A percentile compares a stretch with the other conserved stretches of the same genome.
phyloP scores from a whole-genome alignment of 345 rosid genomes.

The Sisymbrium altissimum region DNA sequence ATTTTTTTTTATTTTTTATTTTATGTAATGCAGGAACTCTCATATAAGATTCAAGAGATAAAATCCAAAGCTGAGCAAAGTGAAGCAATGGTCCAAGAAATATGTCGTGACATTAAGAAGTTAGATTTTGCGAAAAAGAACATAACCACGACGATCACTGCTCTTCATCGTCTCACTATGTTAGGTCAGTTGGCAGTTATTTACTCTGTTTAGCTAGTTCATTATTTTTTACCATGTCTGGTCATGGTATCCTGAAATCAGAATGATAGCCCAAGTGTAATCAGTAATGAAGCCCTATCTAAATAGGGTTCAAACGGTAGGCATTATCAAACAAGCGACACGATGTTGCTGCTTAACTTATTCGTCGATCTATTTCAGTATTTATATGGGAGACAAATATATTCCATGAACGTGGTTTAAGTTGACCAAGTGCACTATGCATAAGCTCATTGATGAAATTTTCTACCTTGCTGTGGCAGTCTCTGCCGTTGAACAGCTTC shows the following conservation, averaged over 20 bases:
- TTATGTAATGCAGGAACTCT: conserved; percentile 61
- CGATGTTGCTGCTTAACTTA: conserved; percentile 2
- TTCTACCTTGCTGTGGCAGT: conserved; percentile 49
- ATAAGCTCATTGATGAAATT: conserved; percentile 13
- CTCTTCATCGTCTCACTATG: conserved; percentile 99
- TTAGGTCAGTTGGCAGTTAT: conserved; percentile 55
- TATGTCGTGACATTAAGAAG: conserved; percentile 98
- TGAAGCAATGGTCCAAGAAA: conserved; percentile 98
- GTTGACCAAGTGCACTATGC: background rate
- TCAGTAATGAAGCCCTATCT: background rate
- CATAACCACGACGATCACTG: conserved; percentile 95
- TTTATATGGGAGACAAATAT: background rate
- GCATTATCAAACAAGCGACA: background rate
- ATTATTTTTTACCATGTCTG: background rate
- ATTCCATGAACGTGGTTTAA: background rate
- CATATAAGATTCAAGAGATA: conserved; percentile 88
- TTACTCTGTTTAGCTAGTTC: background rate
- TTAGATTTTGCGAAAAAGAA: conserved; percentile 99
- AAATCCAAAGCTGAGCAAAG: conserved; percentile 99
- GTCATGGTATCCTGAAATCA: background rate
- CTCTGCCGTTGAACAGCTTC: conserved; percentile 99
- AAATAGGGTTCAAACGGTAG: background rate
- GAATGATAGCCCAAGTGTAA: background rate
- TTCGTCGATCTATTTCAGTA: background rate
- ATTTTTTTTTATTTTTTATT: conserved; percentile 10